These are phyloP conservation scores for Marasmius oreades DNA, from an alignment of 1,284 basidiomycete genomes.

Conservation along the genomic window DNA sequence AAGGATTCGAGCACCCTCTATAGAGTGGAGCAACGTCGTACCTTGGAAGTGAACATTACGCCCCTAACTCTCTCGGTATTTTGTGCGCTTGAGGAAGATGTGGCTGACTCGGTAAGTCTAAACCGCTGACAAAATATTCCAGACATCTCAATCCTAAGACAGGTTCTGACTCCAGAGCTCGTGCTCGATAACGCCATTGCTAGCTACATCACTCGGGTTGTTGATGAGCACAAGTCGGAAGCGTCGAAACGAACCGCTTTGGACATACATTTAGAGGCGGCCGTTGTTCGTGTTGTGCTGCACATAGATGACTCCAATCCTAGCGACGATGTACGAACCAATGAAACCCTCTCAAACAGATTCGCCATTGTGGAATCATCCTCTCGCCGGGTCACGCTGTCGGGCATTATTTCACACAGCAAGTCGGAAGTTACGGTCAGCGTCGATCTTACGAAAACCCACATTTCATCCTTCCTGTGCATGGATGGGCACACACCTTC, in stretches of 20 bases:
- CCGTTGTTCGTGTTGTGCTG: conserved; percentile 28
- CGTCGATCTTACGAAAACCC: not conserved
- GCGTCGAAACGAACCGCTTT: conserved; percentile 24
- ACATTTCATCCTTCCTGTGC: not conserved
- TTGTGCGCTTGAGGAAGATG: conserved; percentile 37
- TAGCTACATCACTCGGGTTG: conserved; percentile 31
- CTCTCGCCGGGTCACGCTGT: not conserved
- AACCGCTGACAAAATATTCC: not conserved
- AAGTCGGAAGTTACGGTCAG: not conserved
- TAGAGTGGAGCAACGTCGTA: conserved; percentile 31
- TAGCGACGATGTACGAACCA: not conserved
- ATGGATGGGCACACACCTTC: too few species aligned
- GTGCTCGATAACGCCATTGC: conserved; percentile 44
- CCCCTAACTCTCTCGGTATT: conserved; percentile 41
- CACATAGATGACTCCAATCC: conserved; percentile 22
- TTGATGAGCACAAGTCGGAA: conserved; percentile 14
- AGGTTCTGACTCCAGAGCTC: conserved; percentile 43
- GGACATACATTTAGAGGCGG: conserved; percentile 31
- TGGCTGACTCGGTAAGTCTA: conserved; percentile 36
- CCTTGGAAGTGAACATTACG: conserved; percentile 37
- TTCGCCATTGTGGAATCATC: conserved; percentile 2
- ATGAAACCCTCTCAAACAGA: not conserved
- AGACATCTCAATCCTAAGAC: conserved; percentile 1
- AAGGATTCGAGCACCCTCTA: conserved; percentile 27
- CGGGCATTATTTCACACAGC: conserved; percentile 1